phyloP scores from a whole-genome alignment of 2,329 filamentous ascomycete species.

The Alternaria burnsii region DNA sequence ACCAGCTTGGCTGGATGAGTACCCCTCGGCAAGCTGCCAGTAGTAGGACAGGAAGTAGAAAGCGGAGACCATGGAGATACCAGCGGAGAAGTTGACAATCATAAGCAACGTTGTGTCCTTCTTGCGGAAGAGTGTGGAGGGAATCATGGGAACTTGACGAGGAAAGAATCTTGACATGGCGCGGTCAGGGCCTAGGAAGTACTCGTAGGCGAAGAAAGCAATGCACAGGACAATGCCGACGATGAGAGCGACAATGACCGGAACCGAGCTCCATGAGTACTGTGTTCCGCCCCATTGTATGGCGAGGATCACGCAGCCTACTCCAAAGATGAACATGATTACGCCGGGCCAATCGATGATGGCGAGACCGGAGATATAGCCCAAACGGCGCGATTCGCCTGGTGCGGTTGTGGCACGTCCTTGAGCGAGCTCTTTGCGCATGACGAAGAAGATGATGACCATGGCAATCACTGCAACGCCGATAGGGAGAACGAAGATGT shows the following conservation, averaged over 20 bases:
- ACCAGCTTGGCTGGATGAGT: conserved; percentile 54
- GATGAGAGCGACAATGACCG: conserved; percentile 64
- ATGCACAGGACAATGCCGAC: conserved; percentile 59
- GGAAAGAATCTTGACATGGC: conserved; percentile 60
- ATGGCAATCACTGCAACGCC: conserved; percentile 56
- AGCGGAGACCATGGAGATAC: conserved; percentile 63
- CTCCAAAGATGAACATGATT: conserved; percentile 46
- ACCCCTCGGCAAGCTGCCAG: conserved; percentile 69
- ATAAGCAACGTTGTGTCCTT: conserved; percentile 70
- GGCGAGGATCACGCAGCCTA: conserved; percentile 49
- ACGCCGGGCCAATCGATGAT: conserved; percentile 57
- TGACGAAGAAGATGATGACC: conserved; percentile 63
- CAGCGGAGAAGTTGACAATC: conserved; percentile 67
- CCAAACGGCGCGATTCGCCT: conserved; percentile 42
- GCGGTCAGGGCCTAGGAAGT: conserved; percentile 62
- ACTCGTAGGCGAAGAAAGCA: conserved; percentile 62
- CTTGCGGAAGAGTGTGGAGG: conserved; percentile 65
- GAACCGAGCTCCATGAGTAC: conserved; percentile 64
- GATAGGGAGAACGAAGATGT: conserved; percentile 68
- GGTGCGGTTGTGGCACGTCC: conserved; percentile 55
- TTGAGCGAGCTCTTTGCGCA: conserved; percentile 66
- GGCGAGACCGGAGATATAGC: conserved; percentile 46
- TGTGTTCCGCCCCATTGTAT: conserved; percentile 66
- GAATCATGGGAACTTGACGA: conserved; percentile 69
- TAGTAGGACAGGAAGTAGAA: conserved; percentile 76